phyloP scores from a whole-genome alignment of 495 filamentous ascomycete species.

The Trichocladium uniseriatum region DNA sequence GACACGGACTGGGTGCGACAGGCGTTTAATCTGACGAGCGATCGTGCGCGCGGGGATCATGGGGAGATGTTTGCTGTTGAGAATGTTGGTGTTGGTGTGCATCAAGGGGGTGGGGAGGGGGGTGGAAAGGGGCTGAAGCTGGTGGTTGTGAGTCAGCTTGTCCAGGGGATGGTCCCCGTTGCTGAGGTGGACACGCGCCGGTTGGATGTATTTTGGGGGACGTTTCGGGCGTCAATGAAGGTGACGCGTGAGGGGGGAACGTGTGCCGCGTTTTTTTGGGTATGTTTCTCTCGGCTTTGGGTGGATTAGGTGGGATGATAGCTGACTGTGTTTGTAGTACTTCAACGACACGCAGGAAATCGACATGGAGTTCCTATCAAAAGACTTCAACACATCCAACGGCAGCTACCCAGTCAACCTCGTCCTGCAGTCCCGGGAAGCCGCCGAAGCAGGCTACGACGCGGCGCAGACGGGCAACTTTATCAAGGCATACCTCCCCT shows the following conservation, averaged over 20 bases:
- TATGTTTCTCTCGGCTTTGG: slow-evolving; percentile 33
- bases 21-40: slow-evolving; percentile 49
- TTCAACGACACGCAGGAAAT: slow-evolving; percentile 71
- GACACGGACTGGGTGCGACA: slow-evolving; percentile 55
- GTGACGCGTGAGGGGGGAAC: slow-evolving; percentile 50
- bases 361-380: slow-evolving; percentile 65
- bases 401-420: slow-evolving; percentile 54
- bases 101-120: slow-evolving; percentile 24
- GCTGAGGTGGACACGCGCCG: slow-evolving; percentile 51
- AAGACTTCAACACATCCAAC: slow-evolving; percentile 42
- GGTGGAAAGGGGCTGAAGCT: slow-evolving; percentile 46
- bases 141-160: slow-evolving; percentile 41
- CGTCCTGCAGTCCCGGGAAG: slow-evolving; percentile 55
- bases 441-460: slow-evolving; percentile 46
- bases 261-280: slow-evolving; percentile 72
- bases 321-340: slow-evolving; percentile 38
- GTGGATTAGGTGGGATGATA: no score
- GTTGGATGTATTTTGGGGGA: slow-evolving; percentile 54
- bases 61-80: slow-evolving; percentile 49
- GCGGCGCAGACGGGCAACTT: slow-evolving; percentile 47
- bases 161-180: slow-evolving; percentile 45
- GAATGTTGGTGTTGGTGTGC: slow-evolving; percentile 39
- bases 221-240: slow-evolving; percentile 58
- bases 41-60: slow-evolving; percentile 48
- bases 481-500: slow-evolving; percentile 46